Base-by-base conservation (phyloP, 106 monocot species). In the Dioscorea alata region DNA sequence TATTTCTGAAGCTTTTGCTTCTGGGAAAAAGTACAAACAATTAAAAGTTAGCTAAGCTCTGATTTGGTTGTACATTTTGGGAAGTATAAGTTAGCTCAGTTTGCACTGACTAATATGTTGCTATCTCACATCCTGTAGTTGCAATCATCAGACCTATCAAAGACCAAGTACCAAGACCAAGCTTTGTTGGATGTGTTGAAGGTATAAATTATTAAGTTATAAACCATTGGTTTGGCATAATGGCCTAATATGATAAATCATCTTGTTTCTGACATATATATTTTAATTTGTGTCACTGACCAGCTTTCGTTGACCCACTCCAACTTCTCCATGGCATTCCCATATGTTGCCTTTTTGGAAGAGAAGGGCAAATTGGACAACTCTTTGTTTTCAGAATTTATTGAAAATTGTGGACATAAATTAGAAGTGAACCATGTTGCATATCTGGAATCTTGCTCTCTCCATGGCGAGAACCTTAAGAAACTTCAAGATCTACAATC, bases 321-420 rank as follows among this genome's bases (percentile, higher is more conserved):
- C 64, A 92, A 96, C 49, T 63, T 79, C 74, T 96, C 96, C 12
- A 81, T 92, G 79, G 88, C 96, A 72, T 96, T 89, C 74, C 91
- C 91, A 5, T 96, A 96, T 72, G 76, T 96, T 74, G 65, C 72
- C 51, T 57, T 71, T 59, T 71, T 83, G 73, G 70, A 89, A 57
- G 86, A 78, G 52, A 78, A 85, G 60, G 74, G 60, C 23, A 80
- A 69, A 56, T 35, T 91, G 71, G 92, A 92, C 76, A 84, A 78
- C 68, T 82, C 82, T 61, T 64, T 92, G 64, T 63, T 96, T 60
- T 80, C 81, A 60, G 80, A 63, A 61, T 74, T 96, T 72, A 22
- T 54, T 71, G 82, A 96, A 23, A 86, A 71, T 61, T 96, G 88
- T 68, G 80, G 76, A 33, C 69, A 69, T 28, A 75, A 53, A 4